These are phyloP conservation scores for Suillus fuscotomentosus DNA, from an alignment of 768 basidiomycete genomes.

Conservation along the genomic window DNA sequence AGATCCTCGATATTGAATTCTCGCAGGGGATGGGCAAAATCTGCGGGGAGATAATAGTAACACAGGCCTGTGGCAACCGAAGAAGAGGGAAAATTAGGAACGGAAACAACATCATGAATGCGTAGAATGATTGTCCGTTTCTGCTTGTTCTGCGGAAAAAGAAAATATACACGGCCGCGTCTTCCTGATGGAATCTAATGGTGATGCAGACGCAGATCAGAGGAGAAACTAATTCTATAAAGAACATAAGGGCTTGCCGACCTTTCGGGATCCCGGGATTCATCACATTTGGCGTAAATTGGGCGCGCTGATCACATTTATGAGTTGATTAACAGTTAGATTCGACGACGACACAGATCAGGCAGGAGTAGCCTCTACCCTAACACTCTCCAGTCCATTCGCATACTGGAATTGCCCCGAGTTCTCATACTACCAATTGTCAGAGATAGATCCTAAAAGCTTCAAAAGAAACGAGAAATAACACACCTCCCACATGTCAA, in stretches of 20 bases:
- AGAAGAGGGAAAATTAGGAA: too few relatives aligned
- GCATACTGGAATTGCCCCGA: constrained; percentile 83
- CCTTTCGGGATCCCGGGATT: background rate
- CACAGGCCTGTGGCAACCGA: too few relatives aligned
- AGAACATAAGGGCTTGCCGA: too few relatives aligned
- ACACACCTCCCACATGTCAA: constrained; percentile 95
- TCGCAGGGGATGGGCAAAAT: too few relatives aligned
- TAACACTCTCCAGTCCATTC: constrained; percentile 37
- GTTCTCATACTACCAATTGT: constrained; percentile 62
- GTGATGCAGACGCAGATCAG: background rate
- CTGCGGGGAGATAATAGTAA: too few relatives aligned
- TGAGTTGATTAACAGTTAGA: background rate
- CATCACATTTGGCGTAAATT: background rate
- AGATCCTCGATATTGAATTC: too few relatives aligned
- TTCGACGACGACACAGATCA: background rate
- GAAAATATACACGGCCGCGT: too few relatives aligned
- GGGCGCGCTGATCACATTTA: background rate
- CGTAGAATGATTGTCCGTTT: too few relatives aligned
- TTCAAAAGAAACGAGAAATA: background rate
- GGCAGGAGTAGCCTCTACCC: background rate
- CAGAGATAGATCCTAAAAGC: background rate
- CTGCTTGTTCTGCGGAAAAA: too few relatives aligned
- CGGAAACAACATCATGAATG: too few relatives aligned
- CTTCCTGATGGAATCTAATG: too few relatives aligned
- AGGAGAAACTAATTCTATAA: background rate